Conservation (phyloP, 768 basidiomycete genomes). For the Terana coerulea region DNA sequence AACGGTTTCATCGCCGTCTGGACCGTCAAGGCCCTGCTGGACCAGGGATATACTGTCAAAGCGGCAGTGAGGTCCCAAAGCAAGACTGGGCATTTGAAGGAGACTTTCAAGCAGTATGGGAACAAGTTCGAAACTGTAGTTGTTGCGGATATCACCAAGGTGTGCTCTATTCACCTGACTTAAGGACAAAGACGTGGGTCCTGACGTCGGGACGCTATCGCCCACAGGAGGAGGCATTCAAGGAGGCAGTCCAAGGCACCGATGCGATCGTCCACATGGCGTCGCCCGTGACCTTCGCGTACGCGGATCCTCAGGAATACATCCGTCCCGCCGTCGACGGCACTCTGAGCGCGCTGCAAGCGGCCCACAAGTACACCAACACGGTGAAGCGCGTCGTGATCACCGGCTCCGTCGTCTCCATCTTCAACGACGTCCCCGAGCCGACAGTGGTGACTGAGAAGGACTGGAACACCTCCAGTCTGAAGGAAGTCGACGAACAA, state of each 20-base stretch:
- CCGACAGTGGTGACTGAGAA: constrained; percentile 28
- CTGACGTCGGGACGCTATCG: no score
- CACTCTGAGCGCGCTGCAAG: constrained; percentile 57
- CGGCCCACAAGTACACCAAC: constrained; percentile 40
- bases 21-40: constrained; percentile 52
- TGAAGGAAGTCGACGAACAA: constrained; percentile 42
- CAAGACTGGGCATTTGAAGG: constrained; percentile 57
- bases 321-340: constrained; percentile 70
- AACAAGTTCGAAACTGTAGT: constrained; percentile 60
- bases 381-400: constrained; percentile 56
- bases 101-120: constrained; percentile 50
- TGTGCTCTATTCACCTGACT: constrained; percentile 17
- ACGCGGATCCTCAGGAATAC: constrained; percentile 36
- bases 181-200: not conserved
- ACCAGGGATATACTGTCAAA: constrained; percentile 58
- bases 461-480: constrained; percentile 57
- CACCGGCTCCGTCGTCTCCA: constrained; percentile 51
- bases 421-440: constrained; percentile 23
- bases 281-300: not conserved
- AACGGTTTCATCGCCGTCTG: constrained; percentile 62
- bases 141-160: constrained; percentile 65
- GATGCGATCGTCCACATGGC: constrained; percentile 29
- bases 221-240: constrained; percentile 8
- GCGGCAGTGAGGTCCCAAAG: constrained; percentile 60
- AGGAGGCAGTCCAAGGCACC: constrained; percentile 40